These are phyloP conservation scores for Monosporascus cannonballus DNA, from an alignment of 2,329 filamentous ascomycete genomes.

Conservation along the genomic window DNA sequence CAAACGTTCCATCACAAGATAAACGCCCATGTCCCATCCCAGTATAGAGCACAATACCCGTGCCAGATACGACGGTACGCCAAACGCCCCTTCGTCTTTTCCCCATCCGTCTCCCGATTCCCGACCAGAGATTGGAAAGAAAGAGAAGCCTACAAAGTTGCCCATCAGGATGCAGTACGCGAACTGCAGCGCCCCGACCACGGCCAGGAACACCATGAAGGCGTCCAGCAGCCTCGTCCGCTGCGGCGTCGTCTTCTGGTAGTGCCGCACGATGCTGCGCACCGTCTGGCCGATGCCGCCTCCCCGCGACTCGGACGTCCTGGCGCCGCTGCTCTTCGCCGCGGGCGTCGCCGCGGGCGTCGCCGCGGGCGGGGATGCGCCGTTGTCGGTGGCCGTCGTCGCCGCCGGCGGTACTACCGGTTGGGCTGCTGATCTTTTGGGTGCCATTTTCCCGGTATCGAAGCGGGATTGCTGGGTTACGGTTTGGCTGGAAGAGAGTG, in stretches of 20 bases:
- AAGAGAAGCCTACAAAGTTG: constrained; percentile 73
- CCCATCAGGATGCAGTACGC: constrained; percentile 85
- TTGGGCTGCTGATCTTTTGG: constrained; percentile 39
- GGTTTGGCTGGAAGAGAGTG: constrained; percentile 4
- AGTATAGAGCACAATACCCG: not conserved
- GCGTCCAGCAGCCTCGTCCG: constrained; percentile 86
- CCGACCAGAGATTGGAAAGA: not conserved
- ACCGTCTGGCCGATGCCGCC: constrained; percentile 54
- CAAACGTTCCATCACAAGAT: not conserved
- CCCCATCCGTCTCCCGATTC: not conserved
- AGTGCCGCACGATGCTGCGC: constrained; percentile 68
- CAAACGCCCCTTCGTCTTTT: too few relatives aligned
- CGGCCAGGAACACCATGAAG: constrained; percentile 82
- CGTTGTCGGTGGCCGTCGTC: constrained; percentile 11
- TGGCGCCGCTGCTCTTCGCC: constrained; percentile 12
- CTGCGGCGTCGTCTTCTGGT: constrained; percentile 76
- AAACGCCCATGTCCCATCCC: too few relatives aligned
- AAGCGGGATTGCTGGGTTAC: constrained; percentile 2
- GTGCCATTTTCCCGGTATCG: constrained; percentile 36
- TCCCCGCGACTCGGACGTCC: constrained; percentile 3
- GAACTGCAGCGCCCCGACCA: constrained; percentile 87
- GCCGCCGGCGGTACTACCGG: constrained; percentile 10
- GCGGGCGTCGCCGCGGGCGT: constrained; percentile 18
- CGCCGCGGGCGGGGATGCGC: constrained; percentile 11
- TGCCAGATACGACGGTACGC: not conserved